phyloP scores from a whole-genome alignment of 2,329 filamentous ascomycete genomes.

The Xylaria sp. region DNA sequence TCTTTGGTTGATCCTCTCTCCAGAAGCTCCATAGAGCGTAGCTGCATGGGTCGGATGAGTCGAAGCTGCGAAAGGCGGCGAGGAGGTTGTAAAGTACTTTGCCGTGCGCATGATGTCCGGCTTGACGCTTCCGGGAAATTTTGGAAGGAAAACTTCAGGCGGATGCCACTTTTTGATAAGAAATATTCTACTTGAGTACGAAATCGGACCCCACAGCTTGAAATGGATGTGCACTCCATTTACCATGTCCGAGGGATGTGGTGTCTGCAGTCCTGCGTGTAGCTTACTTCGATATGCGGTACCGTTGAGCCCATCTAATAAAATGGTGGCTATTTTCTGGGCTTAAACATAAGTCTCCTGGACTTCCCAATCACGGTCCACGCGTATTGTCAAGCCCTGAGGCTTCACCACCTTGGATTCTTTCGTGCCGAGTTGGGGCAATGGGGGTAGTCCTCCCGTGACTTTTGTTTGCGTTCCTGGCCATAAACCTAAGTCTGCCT shows the following conservation, averaged over 20 bases:
- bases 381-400: conserved; percentile 13
- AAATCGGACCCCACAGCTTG: background rate
- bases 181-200: background rate
- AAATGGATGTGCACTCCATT: background rate
- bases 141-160: background rate
- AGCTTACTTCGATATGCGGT: background rate
- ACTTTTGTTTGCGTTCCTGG: conserved; percentile 23
- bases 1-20: too few relatives aligned
- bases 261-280: background rate
- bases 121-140: too few relatives aligned
- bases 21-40: too few relatives aligned
- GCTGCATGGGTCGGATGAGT: background rate
- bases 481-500: conserved; percentile 11
- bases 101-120: background rate
- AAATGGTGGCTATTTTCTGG: background rate
- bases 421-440: background rate
- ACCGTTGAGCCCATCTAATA: background rate
- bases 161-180: background rate
- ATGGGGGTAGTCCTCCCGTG: conserved; percentile 3
- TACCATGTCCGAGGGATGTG: background rate
- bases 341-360: background rate
- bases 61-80: too few relatives aligned
- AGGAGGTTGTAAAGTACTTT: background rate
- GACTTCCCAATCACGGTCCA: background rate
- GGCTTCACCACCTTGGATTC: background rate